Base-by-base conservation (phyloP, 2,329 filamentous ascomycete genomes). In the Pseudocercospora fuligena region DNA sequence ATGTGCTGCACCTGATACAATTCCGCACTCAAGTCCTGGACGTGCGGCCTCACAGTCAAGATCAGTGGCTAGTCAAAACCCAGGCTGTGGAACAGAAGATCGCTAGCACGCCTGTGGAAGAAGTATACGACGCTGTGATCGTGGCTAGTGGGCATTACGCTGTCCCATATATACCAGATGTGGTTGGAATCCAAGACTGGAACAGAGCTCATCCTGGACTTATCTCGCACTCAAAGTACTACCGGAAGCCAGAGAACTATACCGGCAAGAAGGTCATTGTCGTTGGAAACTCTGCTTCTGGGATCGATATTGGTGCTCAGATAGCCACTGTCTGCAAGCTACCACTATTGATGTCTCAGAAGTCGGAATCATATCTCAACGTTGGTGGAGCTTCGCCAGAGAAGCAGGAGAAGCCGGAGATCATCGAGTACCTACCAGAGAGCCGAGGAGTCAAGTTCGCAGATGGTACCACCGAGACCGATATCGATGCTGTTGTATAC, bases 251-350 rank as follows among this genome's bases (percentile, higher is more conserved):
- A 0, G 84, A 87, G 19, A 74, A 81, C 0, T 97, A 90, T 73
- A 75, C 77, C 0, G 84, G 82, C 61, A 91, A 83, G 77, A 96
- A 92, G 78, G 91, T 95, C 11, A 79, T 97, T 5, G 85, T 97
- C 0, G 88, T 97, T 0, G 94, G 94, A 9, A 95, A 92, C 73
- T 90, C 90, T 0, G 91, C 93, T 0, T 97, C 92, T 0, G 94
- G 93, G 0, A 80, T 93, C 16, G 94, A 98, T 74, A 92, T 98
- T 72, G 90, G 90, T 16, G 81, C 84, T 1, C 94, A 97, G 76
- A 90, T 97, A 72, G 86, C 85, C 59, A 75, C 81, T 5, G 83
- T 88, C 40, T 89, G 88, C 75, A 79, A 82, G 68, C 79, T 80
- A 1, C 89, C 88, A 11, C 79, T 95, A 1, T 79, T 94, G n/a